Evolutionary conservation across 2,329 filamentous ascomycete species (phyloP).

Genomic region (Alternaria ethzedia): DNA sequence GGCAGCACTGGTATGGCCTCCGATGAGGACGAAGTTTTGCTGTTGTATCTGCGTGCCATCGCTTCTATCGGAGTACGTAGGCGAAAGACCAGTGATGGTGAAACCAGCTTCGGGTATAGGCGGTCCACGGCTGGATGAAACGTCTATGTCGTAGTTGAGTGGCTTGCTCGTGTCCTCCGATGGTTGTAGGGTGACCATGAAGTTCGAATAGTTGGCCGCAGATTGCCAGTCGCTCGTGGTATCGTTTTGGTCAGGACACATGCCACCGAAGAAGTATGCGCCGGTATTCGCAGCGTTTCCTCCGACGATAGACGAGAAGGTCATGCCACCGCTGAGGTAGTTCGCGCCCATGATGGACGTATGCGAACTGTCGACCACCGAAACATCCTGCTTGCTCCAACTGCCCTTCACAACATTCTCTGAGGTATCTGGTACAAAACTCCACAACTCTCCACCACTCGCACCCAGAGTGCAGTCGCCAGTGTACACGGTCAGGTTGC

Average conservation of each 20-base stretch:
- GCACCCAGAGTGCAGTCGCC: conserved; percentile 70
- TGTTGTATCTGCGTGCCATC: conserved; percentile 70
- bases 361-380: conserved; percentile 43
- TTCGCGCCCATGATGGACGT: conserved; percentile 56
- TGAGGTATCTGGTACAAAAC: conserved; percentile 60
- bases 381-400: conserved; percentile 59
- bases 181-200: conserved; percentile 73
- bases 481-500: conserved; percentile 74
- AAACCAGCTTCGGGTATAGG: conserved; percentile 87
- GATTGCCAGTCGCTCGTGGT: conserved; percentile 66
- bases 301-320: conserved; percentile 69
- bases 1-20: conserved; percentile 80
- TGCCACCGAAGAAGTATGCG: conserved; percentile 84
- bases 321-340: conserved; percentile 66
- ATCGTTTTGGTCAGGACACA: conserved; percentile 67
- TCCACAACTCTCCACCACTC: conserved; percentile 68
- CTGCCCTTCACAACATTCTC: conserved; percentile 58
- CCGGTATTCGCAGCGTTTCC: conserved; percentile 61
- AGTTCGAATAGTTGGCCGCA: conserved; percentile 77
- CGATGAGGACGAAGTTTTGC: conserved; percentile 79
- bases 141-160: conserved; percentile 54
- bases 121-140: conserved; percentile 63
- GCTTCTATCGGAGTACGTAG: conserved; percentile 72
- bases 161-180: conserved; percentile 41
- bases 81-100: conserved; percentile 74